A percentile compares a stretch with the other conserved stretches of the same genome.
Conservation (phyloP, 2,329 filamentous ascomycete species). For the Nothopassalora personata region DNA sequence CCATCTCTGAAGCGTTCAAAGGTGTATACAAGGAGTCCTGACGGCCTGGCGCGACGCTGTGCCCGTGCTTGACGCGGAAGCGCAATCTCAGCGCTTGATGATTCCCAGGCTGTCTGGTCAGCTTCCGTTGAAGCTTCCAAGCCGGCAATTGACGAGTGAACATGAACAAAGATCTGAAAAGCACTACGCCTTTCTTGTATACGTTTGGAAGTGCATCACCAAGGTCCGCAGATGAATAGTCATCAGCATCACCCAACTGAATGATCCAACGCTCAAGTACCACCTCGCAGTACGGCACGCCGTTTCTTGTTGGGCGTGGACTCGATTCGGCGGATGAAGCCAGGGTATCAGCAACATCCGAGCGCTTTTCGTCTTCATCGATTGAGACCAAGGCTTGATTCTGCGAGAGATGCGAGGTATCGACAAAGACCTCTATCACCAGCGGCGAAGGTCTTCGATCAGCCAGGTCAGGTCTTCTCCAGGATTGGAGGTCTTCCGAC, state of each 20-base stretch:
- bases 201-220: slow-evolving; percentile 69
- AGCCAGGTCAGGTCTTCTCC: slow-evolving; percentile 73
- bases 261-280: slow-evolving; percentile 88
- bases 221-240: slow-evolving; percentile 52
- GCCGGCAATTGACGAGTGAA: slow-evolving; percentile 76
- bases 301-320: slow-evolving; percentile 40
- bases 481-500: slow-evolving; percentile 70
- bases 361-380: slow-evolving; percentile 84
- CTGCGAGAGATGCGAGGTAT: slow-evolving; percentile 60
- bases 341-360: slow-evolving; percentile 83
- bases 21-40: slow-evolving; percentile 68
- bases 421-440: slow-evolving; percentile 81
- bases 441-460: slow-evolving; percentile 75
- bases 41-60: slow-evolving; percentile 42
- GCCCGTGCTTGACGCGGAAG: slow-evolving; percentile 68
- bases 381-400: slow-evolving; percentile 83
- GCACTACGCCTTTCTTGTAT: slow-evolving; percentile 95
- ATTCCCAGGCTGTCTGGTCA: slow-evolving; percentile 63
- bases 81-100: slow-evolving; percentile 63
- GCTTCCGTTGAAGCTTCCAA: slow-evolving; percentile 75
- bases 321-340: slow-evolving; percentile 53
- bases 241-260: slow-evolving; percentile 62
- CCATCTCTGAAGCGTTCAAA: slow-evolving; percentile 57
- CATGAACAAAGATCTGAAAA: slow-evolving; percentile 84
- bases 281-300: slow-evolving; percentile 58